Evolutionary conservation across 192 early-diverging fungal species (phyloP).

Genomic region (Mortierella claussenii): DNA sequence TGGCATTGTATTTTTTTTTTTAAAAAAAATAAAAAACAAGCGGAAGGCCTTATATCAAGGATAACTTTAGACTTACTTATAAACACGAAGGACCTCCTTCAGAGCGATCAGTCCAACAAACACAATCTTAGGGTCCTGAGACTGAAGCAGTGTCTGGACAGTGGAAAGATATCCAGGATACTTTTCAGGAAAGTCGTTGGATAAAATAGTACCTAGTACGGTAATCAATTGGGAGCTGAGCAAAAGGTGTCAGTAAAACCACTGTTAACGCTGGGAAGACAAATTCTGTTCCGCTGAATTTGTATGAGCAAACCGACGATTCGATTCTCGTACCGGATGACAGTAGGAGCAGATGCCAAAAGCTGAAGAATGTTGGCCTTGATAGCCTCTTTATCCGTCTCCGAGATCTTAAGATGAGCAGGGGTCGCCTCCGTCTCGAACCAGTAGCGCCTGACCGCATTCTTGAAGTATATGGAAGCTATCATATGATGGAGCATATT

Average conservation of each 20-base stretch:
- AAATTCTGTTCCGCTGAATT: no score
- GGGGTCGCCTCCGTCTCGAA: slow-evolving; percentile 41
- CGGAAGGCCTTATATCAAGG: no score
- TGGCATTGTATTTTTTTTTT: neutral
- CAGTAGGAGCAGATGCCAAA: slow-evolving; percentile 33
- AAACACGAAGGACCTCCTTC: slow-evolving; percentile 83
- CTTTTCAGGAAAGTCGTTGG: slow-evolving; percentile 79
- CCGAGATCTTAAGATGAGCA: slow-evolving; percentile 45
- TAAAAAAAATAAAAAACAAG: slow-evolving; percentile 1
- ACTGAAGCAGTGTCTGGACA: slow-evolving; percentile 70
- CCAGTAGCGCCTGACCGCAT: slow-evolving; percentile 50
- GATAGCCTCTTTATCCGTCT: slow-evolving; percentile 44
- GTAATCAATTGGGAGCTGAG: slow-evolving; percentile 78
- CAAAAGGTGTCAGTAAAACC: neutral
- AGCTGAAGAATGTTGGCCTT: slow-evolving; percentile 48
- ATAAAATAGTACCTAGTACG: slow-evolving; percentile 79
- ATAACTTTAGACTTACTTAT: no score
- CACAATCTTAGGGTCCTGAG: slow-evolving; percentile 72
- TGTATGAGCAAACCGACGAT: no score
- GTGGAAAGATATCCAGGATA: slow-evolving; percentile 85
- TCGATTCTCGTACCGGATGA: slow-evolving; percentile 39
- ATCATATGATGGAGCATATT: no score
- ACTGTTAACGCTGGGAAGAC: no score
- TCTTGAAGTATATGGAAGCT: slow-evolving; percentile 56
- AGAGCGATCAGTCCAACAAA: slow-evolving; percentile 85